Evolutionary conservation across 2,329 filamentous ascomycete species (phyloP).

Genomic region (Parafenestella ontariensis): DNA sequence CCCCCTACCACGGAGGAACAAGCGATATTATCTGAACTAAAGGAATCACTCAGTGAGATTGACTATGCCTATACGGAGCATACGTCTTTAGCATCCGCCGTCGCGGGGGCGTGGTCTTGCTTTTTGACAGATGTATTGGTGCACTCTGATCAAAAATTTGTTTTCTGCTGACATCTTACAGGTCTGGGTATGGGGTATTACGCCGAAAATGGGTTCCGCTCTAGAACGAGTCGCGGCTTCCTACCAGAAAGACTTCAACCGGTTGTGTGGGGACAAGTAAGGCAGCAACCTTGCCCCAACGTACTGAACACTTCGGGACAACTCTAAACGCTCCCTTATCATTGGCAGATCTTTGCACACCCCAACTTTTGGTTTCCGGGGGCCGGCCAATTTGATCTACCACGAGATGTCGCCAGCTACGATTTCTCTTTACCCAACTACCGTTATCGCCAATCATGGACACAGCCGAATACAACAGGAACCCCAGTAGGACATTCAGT

Average conservation of each 20-base stretch:
- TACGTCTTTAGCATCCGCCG: constrained; percentile 31
- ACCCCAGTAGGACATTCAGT: too few relatives aligned
- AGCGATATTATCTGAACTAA: constrained; percentile 33
- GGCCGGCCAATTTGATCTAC: too few relatives aligned
- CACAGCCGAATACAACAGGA: too few relatives aligned
- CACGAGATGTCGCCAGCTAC: too few relatives aligned
- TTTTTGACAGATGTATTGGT: constrained; percentile 35
- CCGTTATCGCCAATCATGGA: too few relatives aligned
- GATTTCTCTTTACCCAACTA: too few relatives aligned
- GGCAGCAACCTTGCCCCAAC: background rate
- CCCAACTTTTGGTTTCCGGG: too few relatives aligned
- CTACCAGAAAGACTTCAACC: background rate
- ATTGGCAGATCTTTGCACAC: too few relatives aligned
- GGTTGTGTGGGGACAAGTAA: background rate
- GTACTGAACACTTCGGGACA: background rate
- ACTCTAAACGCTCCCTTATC: background rate
- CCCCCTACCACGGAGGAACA: constrained; percentile 27
- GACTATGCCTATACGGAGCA: constrained; percentile 22
- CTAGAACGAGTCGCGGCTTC: constrained; percentile 15
- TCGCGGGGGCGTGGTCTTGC: constrained; percentile 34
- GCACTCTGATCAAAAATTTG: background rate
- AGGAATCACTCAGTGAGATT: constrained; percentile 29
- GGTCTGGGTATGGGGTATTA: constrained; percentile 25
- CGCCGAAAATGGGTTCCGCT: constrained; percentile 25
- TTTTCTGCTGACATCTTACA: background rate